A percentile compares a stretch with the other conserved stretches of the same genome.
Conservation (phyloP, 257 asterid genomes). For the Petunia axillaris region DNA sequence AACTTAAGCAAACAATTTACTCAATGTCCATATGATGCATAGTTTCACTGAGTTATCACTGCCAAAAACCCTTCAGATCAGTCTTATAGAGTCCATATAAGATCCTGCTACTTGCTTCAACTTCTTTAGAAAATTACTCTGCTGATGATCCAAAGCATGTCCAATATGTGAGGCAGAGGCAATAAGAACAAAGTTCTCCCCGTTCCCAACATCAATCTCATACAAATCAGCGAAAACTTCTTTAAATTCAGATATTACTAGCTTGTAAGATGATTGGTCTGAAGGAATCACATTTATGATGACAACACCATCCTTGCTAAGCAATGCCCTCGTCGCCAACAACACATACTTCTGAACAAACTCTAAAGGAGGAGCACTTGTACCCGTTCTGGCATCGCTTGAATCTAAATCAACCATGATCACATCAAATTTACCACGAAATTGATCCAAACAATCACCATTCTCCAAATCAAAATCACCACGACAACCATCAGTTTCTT, state of each 20-base stretch:
- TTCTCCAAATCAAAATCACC: not conserved
- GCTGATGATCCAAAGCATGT: slow-evolving; percentile 28
- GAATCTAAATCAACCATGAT: slow-evolving; percentile 95
- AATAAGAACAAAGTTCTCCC: slow-evolving; percentile 74
- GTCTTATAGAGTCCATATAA: slow-evolving; percentile 53
- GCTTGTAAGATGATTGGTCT: slow-evolving; percentile 42
- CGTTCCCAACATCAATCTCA: slow-evolving; percentile 79
- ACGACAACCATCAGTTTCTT: not conserved
- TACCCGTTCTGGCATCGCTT: slow-evolving; percentile 50
- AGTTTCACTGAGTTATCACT: not conserved
- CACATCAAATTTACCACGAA: slow-evolving; percentile 51
- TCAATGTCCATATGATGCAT: slow-evolving; percentile 8
- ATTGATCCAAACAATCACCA: not conserved
- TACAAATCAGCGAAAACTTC: slow-evolving; percentile 61
- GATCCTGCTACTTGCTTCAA: slow-evolving; percentile 51
- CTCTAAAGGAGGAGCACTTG: slow-evolving; percentile 74
- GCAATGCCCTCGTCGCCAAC: slow-evolving; percentile 47
- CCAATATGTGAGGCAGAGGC: slow-evolving; percentile 50
- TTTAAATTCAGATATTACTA: slow-evolving; percentile 40
- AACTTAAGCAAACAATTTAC: not conserved
- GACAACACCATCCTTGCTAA: slow-evolving; percentile 50
- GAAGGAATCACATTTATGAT: slow-evolving; percentile 64
- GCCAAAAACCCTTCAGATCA: slow-evolving; percentile 33
- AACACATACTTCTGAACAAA: slow-evolving; percentile 57
- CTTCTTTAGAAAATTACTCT: slow-evolving; percentile 44